These are phyloP conservation scores for Rhizopogon vinicolor DNA, from an alignment of 768 basidiomycete species.

Conservation along the genomic window DNA sequence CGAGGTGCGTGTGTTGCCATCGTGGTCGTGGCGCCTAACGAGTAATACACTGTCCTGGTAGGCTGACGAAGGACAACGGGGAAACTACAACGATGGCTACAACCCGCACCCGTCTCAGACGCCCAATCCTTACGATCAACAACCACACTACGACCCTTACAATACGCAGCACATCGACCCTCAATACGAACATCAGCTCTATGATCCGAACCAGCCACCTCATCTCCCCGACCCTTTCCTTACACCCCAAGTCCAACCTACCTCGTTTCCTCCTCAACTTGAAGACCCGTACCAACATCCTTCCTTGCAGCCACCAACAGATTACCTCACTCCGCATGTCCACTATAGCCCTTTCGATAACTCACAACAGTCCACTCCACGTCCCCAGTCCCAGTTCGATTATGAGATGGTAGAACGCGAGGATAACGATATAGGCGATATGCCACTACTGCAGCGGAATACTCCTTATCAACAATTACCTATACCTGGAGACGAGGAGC, in stretches of 20 bases:
- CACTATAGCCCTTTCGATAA: constrained; percentile 22
- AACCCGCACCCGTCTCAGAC: constrained; percentile 40
- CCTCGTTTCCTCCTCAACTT: constrained; percentile 12
- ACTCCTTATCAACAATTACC: constrained; percentile 27
- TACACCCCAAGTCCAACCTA: constrained; percentile 20
- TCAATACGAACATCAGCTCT: constrained; percentile 29
- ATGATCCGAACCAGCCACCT: constrained; percentile 28
- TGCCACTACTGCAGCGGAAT: constrained; percentile 58
- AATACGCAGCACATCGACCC: constrained; percentile 23
- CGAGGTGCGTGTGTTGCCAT: constrained; percentile 27
- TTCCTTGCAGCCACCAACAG: constrained; percentile 13
- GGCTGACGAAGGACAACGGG: constrained; percentile 61
- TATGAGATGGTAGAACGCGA: constrained; percentile 39
- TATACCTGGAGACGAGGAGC: constrained; percentile 36
- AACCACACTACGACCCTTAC: constrained; percentile 24
- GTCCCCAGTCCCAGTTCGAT: constrained; percentile 19
- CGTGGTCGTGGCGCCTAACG: neutral
- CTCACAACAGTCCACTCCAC: constrained; percentile 18
- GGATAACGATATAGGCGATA: constrained; percentile 54
- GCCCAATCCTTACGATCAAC: constrained; percentile 39
- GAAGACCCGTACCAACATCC: constrained; percentile 23
- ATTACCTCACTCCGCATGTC: constrained; percentile 6
- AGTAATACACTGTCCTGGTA: constrained; percentile 16
- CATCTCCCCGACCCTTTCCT: constrained; percentile 38
- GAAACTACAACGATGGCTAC: constrained; percentile 67